Base-by-base conservation (phyloP, 768 basidiomycete genomes). In the Panaeolus cyanescens region DNA sequence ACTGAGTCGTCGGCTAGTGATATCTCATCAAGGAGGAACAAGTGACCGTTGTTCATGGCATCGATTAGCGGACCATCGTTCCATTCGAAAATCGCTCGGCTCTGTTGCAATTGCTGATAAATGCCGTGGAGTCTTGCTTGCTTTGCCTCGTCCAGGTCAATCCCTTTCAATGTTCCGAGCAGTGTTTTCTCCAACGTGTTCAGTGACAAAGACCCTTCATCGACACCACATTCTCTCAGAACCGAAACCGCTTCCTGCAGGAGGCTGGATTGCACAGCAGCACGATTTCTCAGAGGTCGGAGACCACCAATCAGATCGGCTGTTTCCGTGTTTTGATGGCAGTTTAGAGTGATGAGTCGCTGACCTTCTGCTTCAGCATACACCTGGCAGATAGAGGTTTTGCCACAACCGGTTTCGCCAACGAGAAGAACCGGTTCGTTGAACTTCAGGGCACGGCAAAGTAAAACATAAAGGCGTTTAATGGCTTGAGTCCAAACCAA, bases 1-100 rank as follows among this genome's bases (percentile, higher is more conserved):
- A 99, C 96, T 0, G 96, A 98, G 71, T 99, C 97, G 71, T 99
- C 97, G 1, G 96, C 97, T 12, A 99, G 80, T 1, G 97, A 99
- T 15, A 99, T 95, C 70, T 99, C 97, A 70, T 99, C 97, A 30
- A 99, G 83, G 6, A 99, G 80, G 67, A 99, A 91, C 3, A 96
- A 81, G 65, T 91, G 88, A 17, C 96, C 96, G 19, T 72, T 72
- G 7, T 81, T 81, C 97, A 99, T 99, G 2, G 96, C 92, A 65
- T 92, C 84, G 5, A 99, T 85, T 32, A 99, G 83, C n/a, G 97
- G 96, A 2, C 97, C 97, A 68, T 99, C 94, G 62, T 91, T 86
- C 97, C 97, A 99, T 71, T 97, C 92, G 69, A 99, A 99, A 39
- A 99, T 86, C 0, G 92, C 86, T n/a, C 84, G 81, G 0, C 88